phyloP scores from a whole-genome alignment of 1,284 basidiomycete species.

The Butyriboletus appendiculatus region DNA sequence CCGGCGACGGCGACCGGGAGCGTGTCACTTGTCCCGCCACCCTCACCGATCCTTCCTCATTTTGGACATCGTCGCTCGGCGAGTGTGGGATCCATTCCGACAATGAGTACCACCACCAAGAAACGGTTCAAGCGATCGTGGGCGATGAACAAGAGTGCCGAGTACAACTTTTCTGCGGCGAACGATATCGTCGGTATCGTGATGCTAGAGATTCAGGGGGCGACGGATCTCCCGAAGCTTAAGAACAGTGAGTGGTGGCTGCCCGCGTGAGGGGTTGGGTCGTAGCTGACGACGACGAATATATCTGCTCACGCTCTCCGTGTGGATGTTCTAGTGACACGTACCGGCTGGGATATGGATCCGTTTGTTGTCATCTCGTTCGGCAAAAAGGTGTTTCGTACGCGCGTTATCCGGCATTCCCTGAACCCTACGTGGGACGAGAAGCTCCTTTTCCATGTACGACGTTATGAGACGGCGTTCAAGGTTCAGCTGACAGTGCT shows the following conservation, averaged over 20 bases:
- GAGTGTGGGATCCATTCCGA: constrained; percentile 33
- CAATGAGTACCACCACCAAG: constrained; percentile 25
- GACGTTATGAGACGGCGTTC: constrained; percentile 80
- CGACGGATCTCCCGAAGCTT: constrained; percentile 82
- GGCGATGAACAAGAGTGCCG: constrained; percentile 36
- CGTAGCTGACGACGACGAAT: constrained; percentile 4
- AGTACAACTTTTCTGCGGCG: constrained; percentile 67
- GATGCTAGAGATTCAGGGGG: constrained; percentile 74
- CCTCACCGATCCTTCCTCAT: constrained; percentile 22
- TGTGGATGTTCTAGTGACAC: constrained; percentile 56
- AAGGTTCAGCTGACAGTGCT: constrained; percentile 81
- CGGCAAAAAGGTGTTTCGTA: constrained; percentile 96
- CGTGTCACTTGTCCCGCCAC: constrained; percentile 5
- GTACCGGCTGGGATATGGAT: constrained; percentile 94
- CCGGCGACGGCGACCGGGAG: constrained; percentile 7
- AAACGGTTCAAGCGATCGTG: constrained; percentile 33
- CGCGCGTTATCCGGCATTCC: constrained; percentile 85
- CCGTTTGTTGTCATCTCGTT: constrained; percentile 96
- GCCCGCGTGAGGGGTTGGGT: neutral
- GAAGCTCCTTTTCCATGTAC: constrained; percentile 94
- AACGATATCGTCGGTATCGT: constrained; percentile 93
- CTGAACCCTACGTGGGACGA: constrained; percentile 95
- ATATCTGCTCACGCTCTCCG: neutral
- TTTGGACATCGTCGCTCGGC: constrained; percentile 33
- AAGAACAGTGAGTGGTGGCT: constrained; percentile 71